Conservation (phyloP, 148 eudicot species). For the Silene conica region DNA sequence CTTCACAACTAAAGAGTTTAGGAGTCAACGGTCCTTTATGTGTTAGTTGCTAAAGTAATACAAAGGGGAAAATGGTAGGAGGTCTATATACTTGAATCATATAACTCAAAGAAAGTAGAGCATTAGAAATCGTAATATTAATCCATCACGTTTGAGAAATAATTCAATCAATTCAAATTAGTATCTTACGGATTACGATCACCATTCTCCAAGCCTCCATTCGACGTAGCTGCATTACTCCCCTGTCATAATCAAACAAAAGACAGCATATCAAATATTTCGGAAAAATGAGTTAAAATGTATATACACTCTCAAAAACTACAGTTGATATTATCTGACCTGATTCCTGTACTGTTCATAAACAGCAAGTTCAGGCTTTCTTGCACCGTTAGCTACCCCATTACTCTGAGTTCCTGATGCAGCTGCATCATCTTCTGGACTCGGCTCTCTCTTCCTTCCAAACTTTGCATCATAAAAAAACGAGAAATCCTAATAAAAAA, state of each 20-base stretch:
- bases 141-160: background rate
- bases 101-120: background rate
- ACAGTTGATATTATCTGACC: slow-evolving; percentile 33
- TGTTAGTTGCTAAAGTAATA: background rate
- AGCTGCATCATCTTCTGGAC: slow-evolving; percentile 29
- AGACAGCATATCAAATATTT: slow-evolving; percentile 9
- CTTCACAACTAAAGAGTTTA: background rate
- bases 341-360: slow-evolving; percentile 74
- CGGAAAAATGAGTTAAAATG: background rate
- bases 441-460: slow-evolving; percentile 76
- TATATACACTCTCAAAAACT: background rate
- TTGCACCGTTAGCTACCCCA: slow-evolving; percentile 38
- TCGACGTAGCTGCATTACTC: slow-evolving; percentile 37
- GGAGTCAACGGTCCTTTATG: background rate
- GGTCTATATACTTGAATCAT: background rate
- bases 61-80: background rate
- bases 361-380: slow-evolving; percentile 67
- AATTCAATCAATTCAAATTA: background rate
- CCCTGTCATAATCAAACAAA: slow-evolving; percentile 31
- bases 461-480: slow-evolving; percentile 93
- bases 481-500: slow-evolving; percentile 69
- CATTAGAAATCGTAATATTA: too few species aligned
- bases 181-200: slow-evolving; percentile 47
- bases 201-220: slow-evolving; percentile 42
- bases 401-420: slow-evolving; percentile 31